Conservation (phyloP, 768 basidiomycete genomes). For the Lactifluus piperatus region DNA sequence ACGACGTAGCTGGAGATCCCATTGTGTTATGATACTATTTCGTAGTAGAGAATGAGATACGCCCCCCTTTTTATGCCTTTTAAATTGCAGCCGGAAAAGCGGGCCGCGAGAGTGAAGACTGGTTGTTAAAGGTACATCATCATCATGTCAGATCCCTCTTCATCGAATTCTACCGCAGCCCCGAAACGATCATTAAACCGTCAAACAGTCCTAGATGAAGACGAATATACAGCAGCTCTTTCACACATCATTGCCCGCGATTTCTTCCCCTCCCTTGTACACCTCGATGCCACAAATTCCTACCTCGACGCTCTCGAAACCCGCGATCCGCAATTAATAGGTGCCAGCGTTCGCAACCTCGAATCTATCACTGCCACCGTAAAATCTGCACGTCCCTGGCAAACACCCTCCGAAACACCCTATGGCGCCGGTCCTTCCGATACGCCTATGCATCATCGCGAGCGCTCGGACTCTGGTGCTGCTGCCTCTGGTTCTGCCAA, state of each 20-base stretch:
- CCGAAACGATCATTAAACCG: constrained; percentile 55
- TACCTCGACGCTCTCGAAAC: constrained; percentile 75
- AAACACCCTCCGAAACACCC: constrained; percentile 57
- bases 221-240: constrained; percentile 86
- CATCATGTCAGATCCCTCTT: constrained; percentile 29
- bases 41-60: background rate
- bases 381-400: constrained; percentile 27
- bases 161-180: constrained; percentile 21
- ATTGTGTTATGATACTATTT: constrained; percentile 4
- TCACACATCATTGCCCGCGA: constrained; percentile 92
- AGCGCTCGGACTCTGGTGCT: too few species aligned
- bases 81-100: background rate
- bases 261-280: constrained; percentile 92
- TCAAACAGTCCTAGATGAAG: constrained; percentile 77
- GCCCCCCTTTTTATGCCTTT: background rate
- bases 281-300: constrained; percentile 79
- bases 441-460: constrained; percentile 50
- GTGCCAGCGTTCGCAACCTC: constrained; percentile 64
- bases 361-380: constrained; percentile 51
- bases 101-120: background rate
- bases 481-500: constrained; percentile 36
- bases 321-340: constrained; percentile 70
- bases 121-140: background rate
- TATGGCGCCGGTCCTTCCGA: constrained; percentile 50
- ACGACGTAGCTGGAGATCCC: background rate